These are phyloP conservation scores for Stentor roeselii DNA, from an alignment of 73 alveolate genomes.

Conservation along the genomic window DNA sequence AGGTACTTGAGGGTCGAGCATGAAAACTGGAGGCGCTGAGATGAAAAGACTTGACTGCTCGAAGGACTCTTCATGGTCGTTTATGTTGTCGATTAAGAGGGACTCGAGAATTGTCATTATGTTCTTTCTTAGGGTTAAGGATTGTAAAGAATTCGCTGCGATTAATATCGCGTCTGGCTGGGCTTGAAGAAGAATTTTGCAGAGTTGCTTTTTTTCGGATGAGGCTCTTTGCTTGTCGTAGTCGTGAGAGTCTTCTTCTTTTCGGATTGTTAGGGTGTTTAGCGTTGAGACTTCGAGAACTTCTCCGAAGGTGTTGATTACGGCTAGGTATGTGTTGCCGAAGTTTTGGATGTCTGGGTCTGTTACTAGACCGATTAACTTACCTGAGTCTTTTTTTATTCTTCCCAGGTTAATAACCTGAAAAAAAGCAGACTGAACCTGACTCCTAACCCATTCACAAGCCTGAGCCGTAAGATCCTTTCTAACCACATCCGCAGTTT, in stretches of 20 bases:
- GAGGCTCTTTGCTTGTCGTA: neutral
- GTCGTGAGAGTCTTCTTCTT: neutral
- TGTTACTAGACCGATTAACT: conserved; percentile 16
- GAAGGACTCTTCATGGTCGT: neutral
- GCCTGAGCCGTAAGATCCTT: neutral
- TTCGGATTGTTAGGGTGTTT: neutral
- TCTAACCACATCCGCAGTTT: neutral
- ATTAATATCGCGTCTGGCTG: conserved; percentile 23
- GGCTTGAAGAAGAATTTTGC: neutral
- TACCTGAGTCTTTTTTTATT: neutral
- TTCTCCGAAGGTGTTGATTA: conserved; percentile 11
- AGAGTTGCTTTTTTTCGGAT: neutral
- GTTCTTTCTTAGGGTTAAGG: neutral
- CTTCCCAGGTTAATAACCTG: neutral
- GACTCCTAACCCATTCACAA: conserved; percentile 3
- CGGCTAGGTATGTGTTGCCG: conserved; percentile 10
- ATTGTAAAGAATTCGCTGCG: conserved; percentile 19
- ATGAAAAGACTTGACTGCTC: neutral
- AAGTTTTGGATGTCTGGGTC: conserved; percentile 6
- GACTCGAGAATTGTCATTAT: neutral
- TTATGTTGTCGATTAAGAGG: neutral
- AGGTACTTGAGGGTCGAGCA: conserved; percentile 10
- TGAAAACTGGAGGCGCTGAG: neutral
- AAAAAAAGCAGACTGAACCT: neutral
- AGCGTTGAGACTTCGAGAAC: neutral